phyloP scores from a whole-genome alignment of 176 grass and related monocot species.

The Cenchrus americanus region DNA sequence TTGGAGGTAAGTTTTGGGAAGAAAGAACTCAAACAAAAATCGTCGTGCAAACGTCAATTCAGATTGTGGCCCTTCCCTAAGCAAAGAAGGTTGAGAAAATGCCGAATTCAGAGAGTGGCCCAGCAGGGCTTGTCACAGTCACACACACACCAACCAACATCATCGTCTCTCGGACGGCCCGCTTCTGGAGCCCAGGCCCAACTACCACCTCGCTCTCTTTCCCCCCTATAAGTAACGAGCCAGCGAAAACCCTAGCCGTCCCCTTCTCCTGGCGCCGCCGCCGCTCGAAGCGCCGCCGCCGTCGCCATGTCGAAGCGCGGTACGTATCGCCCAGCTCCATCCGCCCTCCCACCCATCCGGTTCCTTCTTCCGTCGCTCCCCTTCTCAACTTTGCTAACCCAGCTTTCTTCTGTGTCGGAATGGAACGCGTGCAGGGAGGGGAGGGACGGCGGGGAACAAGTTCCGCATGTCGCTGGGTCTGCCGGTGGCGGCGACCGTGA shows the following conservation, averaged over 20 bases:
- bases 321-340: neutral
- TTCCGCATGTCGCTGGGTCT: conserved; percentile 59
- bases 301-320: conserved; percentile 56
- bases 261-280: conserved; percentile 39
- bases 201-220: neutral
- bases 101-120: neutral
- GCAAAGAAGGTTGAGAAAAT: neutral
- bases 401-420: neutral
- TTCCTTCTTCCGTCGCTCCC: neutral
- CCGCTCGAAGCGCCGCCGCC: conserved; percentile 9
- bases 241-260: conserved; percentile 26
- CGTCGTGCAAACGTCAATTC: no score
- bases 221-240: neutral
- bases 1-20: no score
- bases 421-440: conserved; percentile 36
- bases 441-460: conserved; percentile 56
- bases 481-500: conserved; percentile 54
- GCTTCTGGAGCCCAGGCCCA: conserved; percentile 13
- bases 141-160: no score
- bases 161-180: neutral
- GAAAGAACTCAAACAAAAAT: no score
- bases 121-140: no score
- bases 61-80: no score
- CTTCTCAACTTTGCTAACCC: neutral
- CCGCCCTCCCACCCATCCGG: neutral